Conservation (phyloP, 257 asterid species). For the Prunella vulgaris region DNA sequence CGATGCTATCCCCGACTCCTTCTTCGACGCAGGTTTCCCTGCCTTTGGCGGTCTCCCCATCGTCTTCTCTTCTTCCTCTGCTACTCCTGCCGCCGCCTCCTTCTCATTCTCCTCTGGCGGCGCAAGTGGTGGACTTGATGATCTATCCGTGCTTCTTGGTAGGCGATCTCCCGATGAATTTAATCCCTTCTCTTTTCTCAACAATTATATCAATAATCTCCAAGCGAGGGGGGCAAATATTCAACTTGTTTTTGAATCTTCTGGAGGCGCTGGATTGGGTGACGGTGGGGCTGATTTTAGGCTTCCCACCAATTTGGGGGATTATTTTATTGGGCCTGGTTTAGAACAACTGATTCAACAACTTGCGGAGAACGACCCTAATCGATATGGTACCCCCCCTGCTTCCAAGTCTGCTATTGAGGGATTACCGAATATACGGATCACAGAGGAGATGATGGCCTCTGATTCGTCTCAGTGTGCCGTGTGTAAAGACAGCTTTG, state of each 20-base stretch:
- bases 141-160: constrained; percentile 31
- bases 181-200: constrained; percentile 53
- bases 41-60: constrained; percentile 27
- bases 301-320: constrained; percentile 60
- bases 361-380: constrained; percentile 80
- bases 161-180: constrained; percentile 53
- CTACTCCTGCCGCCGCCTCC: constrained; percentile 23
- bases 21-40: constrained; percentile 24
- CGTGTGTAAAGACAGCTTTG: constrained; percentile 81
- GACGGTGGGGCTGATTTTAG: constrained; percentile 33
- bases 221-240: constrained; percentile 58
- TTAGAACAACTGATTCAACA: constrained; percentile 84
- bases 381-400: constrained; percentile 85
- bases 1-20: constrained; percentile 23
- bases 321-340: constrained; percentile 77
- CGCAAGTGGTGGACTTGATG: constrained; percentile 31
- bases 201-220: constrained; percentile 43
- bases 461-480: constrained; percentile 75
- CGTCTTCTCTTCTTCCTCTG: constrained; percentile 34
- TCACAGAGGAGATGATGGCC: constrained; percentile 41
- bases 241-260: constrained; percentile 63
- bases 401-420: constrained; percentile 69
- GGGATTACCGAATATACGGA: constrained; percentile 60
- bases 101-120: constrained; percentile 23
- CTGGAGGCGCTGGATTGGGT: constrained; percentile 37